Conservation (phyloP, 2,329 filamentous ascomycete genomes). For the Ampelomyces quisqualis region DNA sequence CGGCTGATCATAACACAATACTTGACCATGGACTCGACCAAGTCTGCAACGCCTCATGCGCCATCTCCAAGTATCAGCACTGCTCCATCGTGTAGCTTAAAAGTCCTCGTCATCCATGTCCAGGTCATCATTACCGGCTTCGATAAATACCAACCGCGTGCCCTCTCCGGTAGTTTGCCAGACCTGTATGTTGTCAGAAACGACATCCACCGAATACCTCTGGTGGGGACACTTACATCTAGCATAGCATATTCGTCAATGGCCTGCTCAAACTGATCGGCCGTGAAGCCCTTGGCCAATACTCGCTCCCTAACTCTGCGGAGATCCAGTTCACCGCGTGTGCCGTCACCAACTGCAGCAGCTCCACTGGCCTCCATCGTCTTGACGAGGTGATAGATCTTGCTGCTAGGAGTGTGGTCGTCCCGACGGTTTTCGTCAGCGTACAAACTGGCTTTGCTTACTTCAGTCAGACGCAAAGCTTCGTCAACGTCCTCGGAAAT, state of each 20-base stretch:
- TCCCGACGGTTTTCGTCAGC: conserved; percentile 61
- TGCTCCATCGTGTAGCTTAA: conserved; percentile 17
- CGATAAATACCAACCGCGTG: conserved; percentile 57
- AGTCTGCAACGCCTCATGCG: conserved; percentile 31
- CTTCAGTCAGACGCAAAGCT: conserved; percentile 84
- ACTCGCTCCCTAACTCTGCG: conserved; percentile 87
- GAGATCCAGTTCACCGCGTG: conserved; percentile 75
- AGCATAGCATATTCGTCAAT: conserved; percentile 86
- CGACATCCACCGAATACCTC: neutral
- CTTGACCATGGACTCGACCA: conserved; percentile 4
- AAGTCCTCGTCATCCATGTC: conserved; percentile 45
- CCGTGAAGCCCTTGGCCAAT: conserved; percentile 93
- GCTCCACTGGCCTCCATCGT: conserved; percentile 83
- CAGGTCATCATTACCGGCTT: conserved; percentile 51
- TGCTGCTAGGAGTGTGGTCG: conserved; percentile 77
- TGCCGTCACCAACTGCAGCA: conserved; percentile 72
- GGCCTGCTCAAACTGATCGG: conserved; percentile 83
- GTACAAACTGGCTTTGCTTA: conserved; percentile 88
- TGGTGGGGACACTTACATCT: conserved; percentile 67
- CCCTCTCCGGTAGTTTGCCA: conserved; percentile 59
- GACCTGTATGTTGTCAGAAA: conserved; percentile 47
- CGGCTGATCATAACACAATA: neutral
- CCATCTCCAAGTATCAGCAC: conserved; percentile 21
- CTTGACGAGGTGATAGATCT: conserved; percentile 94
- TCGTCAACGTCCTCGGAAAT: conserved; percentile 94